Conservation (phyloP, 2,329 filamentous ascomycete species). For the Botrytis hyacinthi region DNA sequence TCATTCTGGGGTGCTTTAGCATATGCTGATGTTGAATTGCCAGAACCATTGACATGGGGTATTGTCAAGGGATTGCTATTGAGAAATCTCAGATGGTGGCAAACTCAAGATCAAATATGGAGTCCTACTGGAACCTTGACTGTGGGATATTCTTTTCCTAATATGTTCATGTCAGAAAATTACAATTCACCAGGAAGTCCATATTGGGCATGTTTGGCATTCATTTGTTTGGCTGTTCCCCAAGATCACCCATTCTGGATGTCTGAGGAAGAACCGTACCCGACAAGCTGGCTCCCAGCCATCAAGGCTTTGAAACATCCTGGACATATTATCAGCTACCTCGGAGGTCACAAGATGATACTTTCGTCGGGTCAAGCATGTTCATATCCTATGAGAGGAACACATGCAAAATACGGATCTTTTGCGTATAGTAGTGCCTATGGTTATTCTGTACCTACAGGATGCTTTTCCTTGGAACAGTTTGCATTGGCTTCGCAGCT, state of each 20-base stretch:
- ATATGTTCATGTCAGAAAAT: constrained; percentile 78
- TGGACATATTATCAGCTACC: constrained; percentile 68
- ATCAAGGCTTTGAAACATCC: constrained; percentile 64
- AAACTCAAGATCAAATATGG: constrained; percentile 72
- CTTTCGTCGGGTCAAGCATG: constrained; percentile 77
- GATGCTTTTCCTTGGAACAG: constrained; percentile 72
- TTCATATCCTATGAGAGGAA: constrained; percentile 77
- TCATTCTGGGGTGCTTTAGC: constrained; percentile 78
- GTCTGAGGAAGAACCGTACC: constrained; percentile 60
- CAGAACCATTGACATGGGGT: constrained; percentile 71
- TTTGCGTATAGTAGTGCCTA: constrained; percentile 77
- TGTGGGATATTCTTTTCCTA: constrained; percentile 74
- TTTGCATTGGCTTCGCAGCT: constrained; percentile 74
- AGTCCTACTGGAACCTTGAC: constrained; percentile 71
- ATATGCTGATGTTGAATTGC: constrained; percentile 72
- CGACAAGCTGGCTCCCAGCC: constrained; percentile 54
- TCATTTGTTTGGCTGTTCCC: constrained; percentile 70
- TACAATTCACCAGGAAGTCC: constrained; percentile 72
- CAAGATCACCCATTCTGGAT: constrained; percentile 74
- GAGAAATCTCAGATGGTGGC: constrained; percentile 77
- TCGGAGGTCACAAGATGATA: constrained; percentile 73
- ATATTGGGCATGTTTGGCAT: constrained; percentile 79
- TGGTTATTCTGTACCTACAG: constrained; percentile 74
- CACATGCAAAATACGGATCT: constrained; percentile 76
- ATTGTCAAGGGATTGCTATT: constrained; percentile 75